Conservation (phyloP, 2,329 filamentous ascomycete species). For the Penicillium capsulatum region DNA sequence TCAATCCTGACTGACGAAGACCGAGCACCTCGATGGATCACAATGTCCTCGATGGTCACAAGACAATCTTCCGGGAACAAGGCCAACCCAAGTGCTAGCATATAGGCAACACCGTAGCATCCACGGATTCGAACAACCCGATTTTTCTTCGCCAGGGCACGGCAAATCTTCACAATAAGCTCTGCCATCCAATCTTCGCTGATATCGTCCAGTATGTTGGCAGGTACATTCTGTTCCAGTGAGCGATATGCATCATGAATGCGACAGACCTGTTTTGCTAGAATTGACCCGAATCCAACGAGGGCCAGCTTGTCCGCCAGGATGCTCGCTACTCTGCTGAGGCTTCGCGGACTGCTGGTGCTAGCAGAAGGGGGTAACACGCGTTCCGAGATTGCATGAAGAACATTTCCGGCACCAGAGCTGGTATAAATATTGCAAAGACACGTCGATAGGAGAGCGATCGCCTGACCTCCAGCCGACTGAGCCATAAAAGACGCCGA, state of each 20-base stretch:
- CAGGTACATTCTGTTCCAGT: background rate
- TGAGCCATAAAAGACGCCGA: constrained; percentile 11
- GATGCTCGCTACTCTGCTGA: background rate
- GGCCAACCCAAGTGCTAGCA: background rate
- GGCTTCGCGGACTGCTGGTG: background rate
- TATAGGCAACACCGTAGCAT: background rate
- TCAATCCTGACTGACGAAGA: background rate
- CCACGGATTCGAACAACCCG: background rate
- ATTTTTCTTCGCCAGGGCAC: background rate
- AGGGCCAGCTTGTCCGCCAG: background rate
- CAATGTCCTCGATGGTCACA: background rate
- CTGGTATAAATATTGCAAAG: background rate
- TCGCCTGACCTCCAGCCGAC: constrained; percentile 3
- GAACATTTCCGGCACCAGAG: background rate
- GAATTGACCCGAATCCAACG: background rate
- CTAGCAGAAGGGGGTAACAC: background rate
- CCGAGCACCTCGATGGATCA: background rate
- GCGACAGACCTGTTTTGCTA: background rate
- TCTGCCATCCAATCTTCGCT: background rate
- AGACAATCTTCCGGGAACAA: constrained; percentile 1
- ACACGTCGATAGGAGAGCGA: constrained; percentile 2
- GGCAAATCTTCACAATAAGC: background rate
- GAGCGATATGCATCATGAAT: background rate
- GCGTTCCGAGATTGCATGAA: background rate
- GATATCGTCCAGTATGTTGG: background rate